Conservation (phyloP, 768 basidiomycete genomes). For the Kwoniella shandongensis region DNA sequence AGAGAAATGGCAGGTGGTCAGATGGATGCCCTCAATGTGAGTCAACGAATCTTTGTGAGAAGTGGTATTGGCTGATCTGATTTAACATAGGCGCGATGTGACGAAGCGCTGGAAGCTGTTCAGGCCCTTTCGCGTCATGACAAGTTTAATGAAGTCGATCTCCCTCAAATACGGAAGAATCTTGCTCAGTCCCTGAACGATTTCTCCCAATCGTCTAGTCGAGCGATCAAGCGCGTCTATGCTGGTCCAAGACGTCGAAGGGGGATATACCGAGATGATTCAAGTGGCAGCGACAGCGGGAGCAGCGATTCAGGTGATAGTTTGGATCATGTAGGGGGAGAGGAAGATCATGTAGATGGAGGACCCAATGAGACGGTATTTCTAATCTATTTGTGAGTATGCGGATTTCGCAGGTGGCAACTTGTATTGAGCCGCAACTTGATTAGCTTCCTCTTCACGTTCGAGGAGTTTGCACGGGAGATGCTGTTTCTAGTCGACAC, state of each 20-base stretch:
- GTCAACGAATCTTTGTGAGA: conserved; percentile 9
- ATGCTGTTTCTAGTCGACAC: conserved; percentile 77
- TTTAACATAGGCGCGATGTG: conserved; percentile 22
- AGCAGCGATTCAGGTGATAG: conserved; percentile 1
- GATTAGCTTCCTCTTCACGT: conserved; percentile 93
- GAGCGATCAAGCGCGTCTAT: conserved; percentile 76
- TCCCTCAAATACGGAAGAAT: conserved; percentile 25
- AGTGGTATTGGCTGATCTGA: not conserved
- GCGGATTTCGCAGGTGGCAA: not conserved
- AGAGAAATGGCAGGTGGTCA: conserved; percentile 46
- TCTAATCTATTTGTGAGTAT: conserved; percentile 84
- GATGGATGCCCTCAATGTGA: conserved; percentile 46
- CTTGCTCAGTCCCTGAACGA: conserved; percentile 36
- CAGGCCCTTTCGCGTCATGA: conserved; percentile 24
- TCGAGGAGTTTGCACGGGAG: conserved; percentile 91
- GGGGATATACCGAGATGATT: conserved; percentile 27
- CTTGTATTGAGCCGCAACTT: too few relatives aligned
- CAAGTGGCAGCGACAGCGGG: conserved; percentile 1
- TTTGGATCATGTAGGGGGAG: conserved; percentile 15
- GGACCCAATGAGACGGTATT: conserved; percentile 75
- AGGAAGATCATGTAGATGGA: conserved; percentile 18
- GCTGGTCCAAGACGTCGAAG: conserved; percentile 41
- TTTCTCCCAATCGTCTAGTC: conserved; percentile 63
- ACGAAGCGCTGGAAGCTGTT: conserved; percentile 42
- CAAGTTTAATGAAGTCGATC: conserved; percentile 10